Base-by-base conservation (phyloP, 345 rosid genomes). In the Sonneratia caseolaris region DNA sequence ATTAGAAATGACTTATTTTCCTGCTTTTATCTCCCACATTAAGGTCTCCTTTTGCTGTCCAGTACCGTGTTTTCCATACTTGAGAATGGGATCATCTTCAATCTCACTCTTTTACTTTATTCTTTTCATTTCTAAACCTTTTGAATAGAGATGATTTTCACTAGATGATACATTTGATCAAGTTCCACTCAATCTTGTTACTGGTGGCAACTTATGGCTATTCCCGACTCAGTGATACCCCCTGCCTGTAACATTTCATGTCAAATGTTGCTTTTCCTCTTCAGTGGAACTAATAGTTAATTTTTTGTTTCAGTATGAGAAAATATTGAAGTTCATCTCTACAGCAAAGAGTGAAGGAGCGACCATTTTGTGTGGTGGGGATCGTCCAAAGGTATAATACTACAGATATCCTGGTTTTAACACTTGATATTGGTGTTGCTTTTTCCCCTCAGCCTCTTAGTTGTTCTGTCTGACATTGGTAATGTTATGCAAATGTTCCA, bases 261-360 rank as follows among this genome's bases (percentile, higher is more conserved):
- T 57, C 35, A 6, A 59, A 48, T 68, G 42, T 59, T 35, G 47
- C 12, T 37, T 27, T 24, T 8, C 62, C 19, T 69, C 67, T 27
- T 68, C 64, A 18, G 11, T 57, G 24, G 18, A 42, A 43, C 42
- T 43, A 11, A 45, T 16, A 3, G 9, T 11, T 21, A 21, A 11
- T 75, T 70, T n/a, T 56, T 35, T 66, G 45, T 24, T 59, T 11
- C 91, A 92, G 99, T 89, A 90, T 77, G 88, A 92, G 74, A 95
- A 86, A 81, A 73, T 85, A 69, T 22, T 82, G 81, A 88, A 90
- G 75, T 87, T 89, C 79, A 88, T 92, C 73, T 79, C 97, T 71
- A 90, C 88, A 19, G 97, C 99, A 40, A 89, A 85, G 83, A 81
- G 79, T 36, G 99, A 95, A 86, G 99, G 98, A 74, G 99, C 98